Base-by-base conservation (phyloP, 2,329 filamentous ascomycete genomes). In the Paecilomyces sp. region DNA sequence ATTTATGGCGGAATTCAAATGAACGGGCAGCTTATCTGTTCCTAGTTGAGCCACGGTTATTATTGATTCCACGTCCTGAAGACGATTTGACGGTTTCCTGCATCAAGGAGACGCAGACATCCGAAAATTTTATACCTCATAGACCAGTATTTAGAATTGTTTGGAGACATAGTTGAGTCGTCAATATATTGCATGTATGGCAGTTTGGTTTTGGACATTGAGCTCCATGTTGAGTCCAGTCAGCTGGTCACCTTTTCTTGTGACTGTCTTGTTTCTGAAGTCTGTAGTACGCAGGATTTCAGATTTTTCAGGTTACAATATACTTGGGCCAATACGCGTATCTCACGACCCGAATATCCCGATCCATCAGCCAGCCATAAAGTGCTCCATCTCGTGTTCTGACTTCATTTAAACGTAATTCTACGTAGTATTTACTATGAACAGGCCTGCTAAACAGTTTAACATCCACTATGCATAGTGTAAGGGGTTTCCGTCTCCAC, bases 1-100 rank as follows among this genome's bases (percentile, higher is more conserved):
- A 63, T 99, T 99, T 70, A 90, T 97, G 87, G 83, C 89, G 56
- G 85, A 96, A 83, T 97, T 83, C 66, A 79, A 78, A 67, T 71
- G 62, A 61, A 57, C 52, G 13, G 50, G 8, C 8, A 7, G 24
- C 11, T 22, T 24, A 4, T 53, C 22, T 53, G 7, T 28, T 53
- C 3, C 18, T 53, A 22, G 1, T 22, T 12, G 51, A 53, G 24
- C 51, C 15, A 53, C 24, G 51, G 24, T 22, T 18, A 47, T 47
- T 22, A 22, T 15, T 47, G 36, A 47, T 47, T 47, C 4, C 41
- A 47, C 18, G 41, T 6, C 31, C 5, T 47, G n/a, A 18, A 9
- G 18, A 8, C 41, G 18, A 47, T 47, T 7, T 7, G 7, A n/a
- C n/a, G 18, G 15, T 41, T 41, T 41, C 13, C n/a, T 47, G 5